Conservation (phyloP, 192 early-diverging fungal species). For the Chytriomyces confervae region DNA sequence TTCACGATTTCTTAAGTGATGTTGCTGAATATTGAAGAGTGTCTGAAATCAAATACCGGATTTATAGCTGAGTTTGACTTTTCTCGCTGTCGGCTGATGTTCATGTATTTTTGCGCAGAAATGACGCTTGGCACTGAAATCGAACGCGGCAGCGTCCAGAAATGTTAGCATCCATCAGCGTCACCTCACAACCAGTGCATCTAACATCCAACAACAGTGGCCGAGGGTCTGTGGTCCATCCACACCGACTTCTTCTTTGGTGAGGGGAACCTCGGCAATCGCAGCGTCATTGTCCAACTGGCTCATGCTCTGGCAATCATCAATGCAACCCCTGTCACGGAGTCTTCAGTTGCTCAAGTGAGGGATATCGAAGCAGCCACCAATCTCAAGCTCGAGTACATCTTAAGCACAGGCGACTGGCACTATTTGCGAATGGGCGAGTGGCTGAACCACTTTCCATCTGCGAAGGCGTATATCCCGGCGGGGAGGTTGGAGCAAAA, state of each 20-base stretch:
- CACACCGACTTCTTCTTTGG: slow-evolving; percentile 4
- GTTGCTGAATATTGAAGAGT: no score
- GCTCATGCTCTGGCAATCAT: not conserved
- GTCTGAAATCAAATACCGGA: no score
- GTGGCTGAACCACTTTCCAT: slow-evolving; percentile 12
- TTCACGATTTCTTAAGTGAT: no score
- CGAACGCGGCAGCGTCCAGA: no score
- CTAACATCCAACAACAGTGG: no score
- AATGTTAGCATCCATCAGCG: no score
- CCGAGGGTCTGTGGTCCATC: slow-evolving; percentile 11
- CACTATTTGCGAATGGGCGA: slow-evolving; percentile 18
- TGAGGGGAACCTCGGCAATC: slow-evolving; percentile 2
- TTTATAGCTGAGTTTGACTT: no score
- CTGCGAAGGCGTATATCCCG: slow-evolving; percentile 7
- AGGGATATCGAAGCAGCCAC: not conserved
- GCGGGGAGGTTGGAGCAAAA: not conserved
- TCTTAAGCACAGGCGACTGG: slow-evolving; percentile 2
- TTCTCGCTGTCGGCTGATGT: no score
- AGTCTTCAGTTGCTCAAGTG: not conserved
- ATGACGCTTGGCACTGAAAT: no score
- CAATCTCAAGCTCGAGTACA: not conserved
- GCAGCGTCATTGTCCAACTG: not conserved
- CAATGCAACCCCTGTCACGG: slow-evolving; percentile 2
- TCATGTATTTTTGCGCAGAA: no score
- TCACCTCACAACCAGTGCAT: no score